phyloP scores from a whole-genome alignment of 768 basidiomycete genomes.

The Trametes meyenii region DNA sequence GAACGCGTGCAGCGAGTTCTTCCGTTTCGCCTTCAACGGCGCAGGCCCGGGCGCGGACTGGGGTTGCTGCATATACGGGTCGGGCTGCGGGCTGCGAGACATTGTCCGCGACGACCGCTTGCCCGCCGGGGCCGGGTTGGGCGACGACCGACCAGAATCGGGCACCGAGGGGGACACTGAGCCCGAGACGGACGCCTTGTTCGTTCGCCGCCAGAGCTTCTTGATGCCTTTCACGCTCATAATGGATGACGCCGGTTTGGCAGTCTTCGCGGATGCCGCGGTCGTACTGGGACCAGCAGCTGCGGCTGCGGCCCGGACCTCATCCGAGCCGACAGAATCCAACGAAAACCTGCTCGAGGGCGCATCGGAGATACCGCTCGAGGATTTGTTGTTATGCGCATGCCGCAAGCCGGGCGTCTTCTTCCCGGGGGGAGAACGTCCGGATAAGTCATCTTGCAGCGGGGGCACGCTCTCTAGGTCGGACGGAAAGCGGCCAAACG shows the following conservation, averaged over 20 bases:
- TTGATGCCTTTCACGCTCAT: constrained; percentile 76
- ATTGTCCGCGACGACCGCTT: constrained; percentile 21
- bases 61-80: constrained; percentile 19
- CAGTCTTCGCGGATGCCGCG: constrained; percentile 28
- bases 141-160: constrained; percentile 31
- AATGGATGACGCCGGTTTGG: constrained; percentile 44
- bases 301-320: constrained; percentile 4
- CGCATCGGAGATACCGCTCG: constrained; percentile 24
- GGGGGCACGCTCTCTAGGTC: constrained; percentile 13
- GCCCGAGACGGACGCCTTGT: constrained; percentile 35
- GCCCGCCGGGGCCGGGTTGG: constrained; percentile 20
- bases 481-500: constrained; percentile 75
- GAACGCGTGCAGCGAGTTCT: constrained; percentile 49
- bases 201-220: constrained; percentile 79
- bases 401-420: constrained; percentile 1
- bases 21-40: constrained; percentile 31
- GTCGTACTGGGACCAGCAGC: neutral
- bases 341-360: constrained; percentile 65
- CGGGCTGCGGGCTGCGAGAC: constrained; percentile 22
- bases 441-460: constrained; percentile 17
- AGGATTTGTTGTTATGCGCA: constrained; percentile 12
- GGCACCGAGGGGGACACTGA: constrained; percentile 16
- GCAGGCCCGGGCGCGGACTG: constrained; percentile 39
- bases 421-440: constrained; percentile 5
- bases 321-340: constrained; percentile 58